Evolutionary conservation across 2,329 filamentous ascomycete genomes (phyloP).

Genomic region (Aspergillus chevalieri): DNA sequence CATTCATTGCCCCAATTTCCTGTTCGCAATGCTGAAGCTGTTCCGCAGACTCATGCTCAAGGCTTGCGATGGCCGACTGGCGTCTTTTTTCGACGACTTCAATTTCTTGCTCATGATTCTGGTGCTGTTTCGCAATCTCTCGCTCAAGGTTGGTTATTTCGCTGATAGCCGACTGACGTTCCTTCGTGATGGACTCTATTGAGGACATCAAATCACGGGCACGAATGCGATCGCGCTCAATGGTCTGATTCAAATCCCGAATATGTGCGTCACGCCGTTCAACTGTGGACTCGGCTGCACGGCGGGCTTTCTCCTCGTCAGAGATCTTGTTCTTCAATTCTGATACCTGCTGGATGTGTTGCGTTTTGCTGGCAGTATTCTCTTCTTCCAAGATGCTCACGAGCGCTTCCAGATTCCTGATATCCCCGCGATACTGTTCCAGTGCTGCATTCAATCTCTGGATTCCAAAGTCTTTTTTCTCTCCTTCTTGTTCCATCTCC

Average conservation of each 20-base stretch:
- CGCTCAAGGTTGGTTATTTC: slow-evolving; percentile 10
- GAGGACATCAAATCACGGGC: slow-evolving; percentile 29
- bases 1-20: slow-evolving; percentile 36
- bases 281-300: slow-evolving; percentile 30
- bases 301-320: slow-evolving; percentile 27
- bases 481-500: slow-evolving; percentile 34
- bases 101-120: slow-evolving; percentile 30
- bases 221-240: slow-evolving; percentile 30
- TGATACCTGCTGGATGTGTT: slow-evolving; percentile 24
- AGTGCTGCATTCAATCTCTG: slow-evolving; percentile 37
- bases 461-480: slow-evolving; percentile 38
- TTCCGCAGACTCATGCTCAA: slow-evolving; percentile 18
- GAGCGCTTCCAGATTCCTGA: slow-evolving; percentile 37
- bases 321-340: slow-evolving; percentile 30
- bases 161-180: slow-evolving; percentile 16
- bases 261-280: slow-evolving; percentile 30
- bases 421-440: slow-evolving; percentile 39
- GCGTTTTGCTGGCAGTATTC: slow-evolving; percentile 21
- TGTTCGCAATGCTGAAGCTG: slow-evolving; percentile 25
- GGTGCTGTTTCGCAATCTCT: slow-evolving; percentile 1
- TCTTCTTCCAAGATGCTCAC: slow-evolving; percentile 38
- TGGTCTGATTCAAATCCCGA: slow-evolving; percentile 28
- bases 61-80: slow-evolving; percentile 13
- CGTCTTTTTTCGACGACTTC: slow-evolving; percentile 29
- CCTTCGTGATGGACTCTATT: slow-evolving; percentile 26